These are phyloP conservation scores for Naganishia kalamii DNA, from an alignment of 768 basidiomycete genomes.

Conservation along the genomic window DNA sequence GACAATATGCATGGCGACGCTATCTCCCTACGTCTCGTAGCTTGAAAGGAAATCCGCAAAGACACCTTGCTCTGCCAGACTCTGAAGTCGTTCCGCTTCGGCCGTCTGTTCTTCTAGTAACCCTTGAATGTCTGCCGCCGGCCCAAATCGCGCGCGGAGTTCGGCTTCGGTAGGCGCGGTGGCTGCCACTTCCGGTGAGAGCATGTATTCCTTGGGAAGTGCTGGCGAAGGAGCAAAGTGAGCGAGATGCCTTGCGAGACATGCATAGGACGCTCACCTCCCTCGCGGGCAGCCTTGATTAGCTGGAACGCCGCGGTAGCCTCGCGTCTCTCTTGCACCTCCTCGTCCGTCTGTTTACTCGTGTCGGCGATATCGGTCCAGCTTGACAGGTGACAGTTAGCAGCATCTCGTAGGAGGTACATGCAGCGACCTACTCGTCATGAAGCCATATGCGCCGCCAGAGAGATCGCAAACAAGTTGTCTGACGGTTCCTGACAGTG, in stretches of 20 bases:
- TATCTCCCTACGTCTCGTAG: not conserved
- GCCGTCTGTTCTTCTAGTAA: conserved; percentile 7
- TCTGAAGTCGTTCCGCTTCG: conserved; percentile 8
- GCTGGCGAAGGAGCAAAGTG: not conserved
- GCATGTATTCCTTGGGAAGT: not conserved
- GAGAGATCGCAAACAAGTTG: conserved; percentile 5
- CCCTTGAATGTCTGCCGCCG: not conserved
- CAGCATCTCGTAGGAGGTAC: not conserved
- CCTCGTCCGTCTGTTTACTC: conserved; percentile 11
- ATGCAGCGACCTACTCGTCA: conserved; percentile 13
- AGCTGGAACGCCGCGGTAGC: conserved; percentile 11
- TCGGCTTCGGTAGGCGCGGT: not conserved
- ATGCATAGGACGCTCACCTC: not conserved
- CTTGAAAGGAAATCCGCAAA: conserved; percentile 1
- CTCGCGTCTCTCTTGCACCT: not conserved
- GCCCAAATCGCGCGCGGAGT: conserved; percentile 11
- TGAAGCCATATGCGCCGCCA: conserved; percentile 17
- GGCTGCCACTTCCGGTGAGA: not conserved
- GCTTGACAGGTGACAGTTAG: not conserved
- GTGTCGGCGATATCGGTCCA: conserved; percentile 11
- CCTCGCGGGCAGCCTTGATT: not conserved
- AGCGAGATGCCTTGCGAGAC: not conserved
- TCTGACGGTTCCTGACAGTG: not conserved
- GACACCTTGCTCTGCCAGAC: not conserved
- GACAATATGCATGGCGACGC: not conserved